Base-by-base conservation (phyloP, 257 asterid genomes). In the Solanum dulcamara region DNA sequence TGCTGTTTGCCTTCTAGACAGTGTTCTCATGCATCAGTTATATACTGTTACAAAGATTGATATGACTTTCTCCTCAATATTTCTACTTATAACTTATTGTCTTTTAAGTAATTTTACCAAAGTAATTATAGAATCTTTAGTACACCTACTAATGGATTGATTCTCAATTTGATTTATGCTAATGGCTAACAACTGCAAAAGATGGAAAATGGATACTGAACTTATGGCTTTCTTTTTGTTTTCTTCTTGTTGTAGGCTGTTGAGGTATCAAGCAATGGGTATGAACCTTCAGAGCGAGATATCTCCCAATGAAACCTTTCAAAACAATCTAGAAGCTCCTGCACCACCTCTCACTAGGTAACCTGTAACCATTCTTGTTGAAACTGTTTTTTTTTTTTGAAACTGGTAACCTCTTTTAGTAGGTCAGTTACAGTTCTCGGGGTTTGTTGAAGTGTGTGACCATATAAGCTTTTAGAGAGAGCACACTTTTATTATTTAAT, bases 1-100 rank as follows among this genome's bases (percentile, higher is more conserved):
- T 55, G 64, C 57, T 88, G 71, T 89, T 84, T 46, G 64, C 86
- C 88, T 96, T 83, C 5, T 12, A 55, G 28, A 50, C 15, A 50
- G 57, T 50, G 57, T 50, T 50, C 22, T 50, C 57, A 50, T 50
- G 57, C 9, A 50, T 55, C 64, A 55, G 28, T 22, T 55, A 22
- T 55, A 8, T 22, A 20, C 64, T 55, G 28, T 20, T 55, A 55
- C 26, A 55, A 55, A 55, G 64, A 20, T 55, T 55, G 64, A 55
- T 55, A 55, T 55, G 64, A 55, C 28, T 55, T 55, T 55, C 13
- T 20, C 64, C 64, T 55, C 26, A 55, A 55, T 55, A 22, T 55
- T 55, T 55, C 64, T 55, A 55, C 64, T 55, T 55, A 55, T 55
- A 7, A 55, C 64, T 22, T 55, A 55, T 55, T 55, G 11, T 22